Base-by-base conservation (phyloP, 2,329 filamentous ascomycete species). In the Diaporthe helianthi region DNA sequence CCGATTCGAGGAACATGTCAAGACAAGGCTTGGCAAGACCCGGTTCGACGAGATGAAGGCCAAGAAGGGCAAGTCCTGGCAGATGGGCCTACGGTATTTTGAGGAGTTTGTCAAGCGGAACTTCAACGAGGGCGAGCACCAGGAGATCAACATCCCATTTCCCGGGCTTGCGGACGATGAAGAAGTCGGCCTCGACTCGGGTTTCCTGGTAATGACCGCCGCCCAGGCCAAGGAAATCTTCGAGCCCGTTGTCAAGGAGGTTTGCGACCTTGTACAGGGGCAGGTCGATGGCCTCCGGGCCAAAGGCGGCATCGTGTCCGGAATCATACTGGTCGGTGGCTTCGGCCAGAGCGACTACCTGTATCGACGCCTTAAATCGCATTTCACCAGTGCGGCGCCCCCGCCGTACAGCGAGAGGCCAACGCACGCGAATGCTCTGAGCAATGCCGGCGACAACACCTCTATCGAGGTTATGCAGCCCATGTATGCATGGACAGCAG, bases 101-200 rank as follows among this genome's bases (percentile, higher is more conserved):
- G 92, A 95, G 75, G 92, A 94, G 76, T 94, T 93, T 76, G 92
- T 95, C 17, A 95, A 95, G 80, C 86, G 92, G 17, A 94, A 93
- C 75, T 95, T 94, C 76, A 91, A 92, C 76, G 90, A 92, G 74
- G 91, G 93, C 55, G 92, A 93, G 75, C 88, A 92, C 72, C 85
- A 89, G 61, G 92, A 94, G 76, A 87, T 94, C 69, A 93, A 93
- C 69, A 87, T 94, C 4, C 92, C 92, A 86, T 92, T 94, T 73
- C 92, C 92, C 1, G 92, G 92, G 1, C 80, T 94, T 2, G 86
- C 92, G 0, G 92, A 95, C 74, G 91, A 94, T 69, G 90, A 93
- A 78, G 90, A 90, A 61, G 90, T 87, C 19, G 90, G 91, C 0
- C 81, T 94, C 10, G 92, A 95, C 77, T 91, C 87, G 2, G 92